These are phyloP conservation scores for Rosa chinensis DNA, from an alignment of 306 rosid genomes.

Conservation along the genomic window DNA sequence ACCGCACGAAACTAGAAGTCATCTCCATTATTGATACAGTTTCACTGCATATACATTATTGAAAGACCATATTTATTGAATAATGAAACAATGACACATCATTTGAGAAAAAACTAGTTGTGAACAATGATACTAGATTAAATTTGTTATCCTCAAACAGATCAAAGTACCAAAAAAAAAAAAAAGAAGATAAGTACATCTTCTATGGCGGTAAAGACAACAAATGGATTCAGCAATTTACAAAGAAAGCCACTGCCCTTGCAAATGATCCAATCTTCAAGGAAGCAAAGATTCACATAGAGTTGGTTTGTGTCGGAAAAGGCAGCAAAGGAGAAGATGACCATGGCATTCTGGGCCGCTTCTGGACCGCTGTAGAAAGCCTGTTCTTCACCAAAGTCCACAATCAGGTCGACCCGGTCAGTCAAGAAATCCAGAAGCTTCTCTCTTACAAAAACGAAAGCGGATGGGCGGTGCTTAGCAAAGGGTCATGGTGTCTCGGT, in stretches of 20 bases:
- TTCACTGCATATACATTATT: too few species aligned
- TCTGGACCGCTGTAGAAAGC: slow-evolving; percentile 48
- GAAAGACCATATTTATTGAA: too few species aligned
- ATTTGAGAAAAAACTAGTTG: too few species aligned
- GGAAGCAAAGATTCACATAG: slow-evolving; percentile 41
- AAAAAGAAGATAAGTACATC: slow-evolving; percentile 49
- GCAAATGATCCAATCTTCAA: slow-evolving; percentile 41
- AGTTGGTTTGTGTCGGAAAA: slow-evolving; percentile 35
- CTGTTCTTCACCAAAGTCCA: slow-evolving; percentile 37
- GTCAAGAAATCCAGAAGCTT: slow-evolving; percentile 47
- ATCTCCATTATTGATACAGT: too few species aligned
- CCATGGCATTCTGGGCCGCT: slow-evolving; percentile 27
- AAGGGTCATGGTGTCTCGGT: slow-evolving; percentile 39
- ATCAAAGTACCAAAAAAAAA: too few species aligned
- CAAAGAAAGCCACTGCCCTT: slow-evolving; percentile 36
- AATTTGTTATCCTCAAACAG: slow-evolving; percentile 23
- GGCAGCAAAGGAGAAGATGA: slow-evolving; percentile 33
- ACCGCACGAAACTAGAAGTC: too few species aligned
- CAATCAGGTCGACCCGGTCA: slow-evolving; percentile 14
- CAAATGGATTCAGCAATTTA: slow-evolving; percentile 58
- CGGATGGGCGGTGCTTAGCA: slow-evolving; percentile 51
- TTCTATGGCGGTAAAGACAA: slow-evolving; percentile 60
- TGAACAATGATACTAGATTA: not conserved
- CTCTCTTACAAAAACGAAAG: slow-evolving; percentile 53
- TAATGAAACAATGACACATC: not conserved